These are phyloP conservation scores for Globisporangium nunn DNA, from an alignment of 352 stramenopile species.

Conservation along the genomic window DNA sequence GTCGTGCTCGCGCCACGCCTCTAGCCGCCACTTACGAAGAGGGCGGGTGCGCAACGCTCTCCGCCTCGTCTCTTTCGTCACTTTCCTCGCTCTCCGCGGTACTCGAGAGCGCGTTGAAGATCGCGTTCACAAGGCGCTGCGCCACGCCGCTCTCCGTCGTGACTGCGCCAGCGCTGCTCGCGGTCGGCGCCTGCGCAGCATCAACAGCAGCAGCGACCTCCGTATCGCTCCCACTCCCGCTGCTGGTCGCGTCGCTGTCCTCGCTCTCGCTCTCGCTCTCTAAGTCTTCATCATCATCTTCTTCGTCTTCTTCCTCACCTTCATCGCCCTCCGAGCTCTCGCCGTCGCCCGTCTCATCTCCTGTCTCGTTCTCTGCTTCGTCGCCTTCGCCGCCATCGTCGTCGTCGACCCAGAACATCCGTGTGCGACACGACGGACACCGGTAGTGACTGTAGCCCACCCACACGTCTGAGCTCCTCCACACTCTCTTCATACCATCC, in stretches of 20 bases:
- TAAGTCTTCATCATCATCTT: constrained; percentile 9
- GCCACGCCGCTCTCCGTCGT: constrained; percentile 7
- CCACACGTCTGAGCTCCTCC: not conserved
- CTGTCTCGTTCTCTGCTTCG: too few relatives aligned
- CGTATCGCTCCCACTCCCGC: not conserved
- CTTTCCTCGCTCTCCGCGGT: constrained; percentile 5
- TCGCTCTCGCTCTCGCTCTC: constrained; percentile 2
- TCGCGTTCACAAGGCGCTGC: constrained; percentile 9
- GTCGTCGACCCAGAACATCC: constrained; percentile 37
- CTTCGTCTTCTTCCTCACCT: constrained; percentile 11
- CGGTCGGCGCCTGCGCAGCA: not conserved
- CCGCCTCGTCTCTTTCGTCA: constrained; percentile 5
- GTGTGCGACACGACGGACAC: constrained; percentile 57
- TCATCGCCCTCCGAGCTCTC: constrained; percentile 10
- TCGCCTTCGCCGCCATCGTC: constrained; percentile 11
- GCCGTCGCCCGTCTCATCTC: too few relatives aligned
- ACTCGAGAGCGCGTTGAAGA: constrained; percentile 8
- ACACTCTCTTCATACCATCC: not conserved
- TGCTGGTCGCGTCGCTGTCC: not conserved
- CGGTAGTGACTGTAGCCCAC: constrained; percentile 21
- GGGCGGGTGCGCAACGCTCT: not conserved
- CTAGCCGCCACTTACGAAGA: not conserved
- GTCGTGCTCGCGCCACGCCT: not conserved
- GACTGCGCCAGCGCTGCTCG: not conserved
- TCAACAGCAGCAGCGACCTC: too few relatives aligned